These are phyloP conservation scores for Pulveroboletus frians DNA, from an alignment of 768 basidiomycete genomes.

Conservation along the genomic window DNA sequence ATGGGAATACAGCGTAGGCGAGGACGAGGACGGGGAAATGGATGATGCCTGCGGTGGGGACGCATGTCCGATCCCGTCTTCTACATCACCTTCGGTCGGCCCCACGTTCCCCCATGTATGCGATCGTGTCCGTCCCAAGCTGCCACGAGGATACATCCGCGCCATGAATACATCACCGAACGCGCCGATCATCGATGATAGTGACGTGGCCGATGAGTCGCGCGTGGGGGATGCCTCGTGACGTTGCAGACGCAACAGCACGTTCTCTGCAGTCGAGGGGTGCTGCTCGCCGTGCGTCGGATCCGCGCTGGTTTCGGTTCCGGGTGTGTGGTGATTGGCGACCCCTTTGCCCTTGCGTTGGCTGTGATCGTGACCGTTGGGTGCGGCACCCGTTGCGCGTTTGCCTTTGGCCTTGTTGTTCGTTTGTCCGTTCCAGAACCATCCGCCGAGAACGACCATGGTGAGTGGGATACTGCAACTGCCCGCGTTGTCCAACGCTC, in stretches of 20 bases:
- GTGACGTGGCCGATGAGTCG: not conserved
- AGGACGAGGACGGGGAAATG: not conserved
- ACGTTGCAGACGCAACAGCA: no score
- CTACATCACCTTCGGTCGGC: not conserved
- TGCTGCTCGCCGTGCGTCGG: not conserved
- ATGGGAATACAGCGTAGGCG: not conserved
- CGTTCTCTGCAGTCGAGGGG: not conserved
- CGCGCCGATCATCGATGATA: constrained; percentile 11
- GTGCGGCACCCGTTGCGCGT: not conserved
- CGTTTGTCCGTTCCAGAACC: no score
- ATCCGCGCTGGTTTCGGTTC: not conserved
- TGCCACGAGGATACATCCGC: constrained; percentile 2
- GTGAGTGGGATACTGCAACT: constrained; percentile 80
- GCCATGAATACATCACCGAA: no score
- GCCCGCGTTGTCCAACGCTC: constrained; percentile 18
- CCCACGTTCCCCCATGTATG: not conserved
- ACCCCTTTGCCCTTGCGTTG: not conserved
- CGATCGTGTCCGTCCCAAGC: no score
- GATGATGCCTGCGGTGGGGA: not conserved
- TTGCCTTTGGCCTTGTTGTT: not conserved
- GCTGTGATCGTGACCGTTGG: no score
- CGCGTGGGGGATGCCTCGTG: not conserved
- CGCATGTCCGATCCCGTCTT: not conserved
- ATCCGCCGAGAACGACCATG: constrained; percentile 81
- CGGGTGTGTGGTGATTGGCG: not conserved